A percentile compares a stretch with the other conserved stretches of the same genome.
These are phyloP conservation scores for Fraxinus baroniana DNA, from an alignment of 305 asterid genomes.

Conservation along the genomic window DNA sequence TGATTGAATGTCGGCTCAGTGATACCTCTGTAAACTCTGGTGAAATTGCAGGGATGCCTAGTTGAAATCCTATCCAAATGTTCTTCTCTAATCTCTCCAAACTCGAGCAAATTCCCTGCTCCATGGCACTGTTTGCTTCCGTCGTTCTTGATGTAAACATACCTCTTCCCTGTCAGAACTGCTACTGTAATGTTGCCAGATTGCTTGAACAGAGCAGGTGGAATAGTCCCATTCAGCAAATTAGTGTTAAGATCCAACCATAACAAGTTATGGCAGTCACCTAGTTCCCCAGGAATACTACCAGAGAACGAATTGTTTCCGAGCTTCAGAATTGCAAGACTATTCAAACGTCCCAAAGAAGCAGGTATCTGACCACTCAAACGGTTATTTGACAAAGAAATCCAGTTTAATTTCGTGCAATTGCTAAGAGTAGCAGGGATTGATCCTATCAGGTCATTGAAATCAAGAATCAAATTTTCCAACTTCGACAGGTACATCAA, in stretches of 20 bases:
- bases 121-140: slow-evolving; percentile 90
- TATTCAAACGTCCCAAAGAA: slow-evolving; percentile 47
- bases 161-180: slow-evolving; percentile 63
- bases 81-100: slow-evolving; percentile 72
- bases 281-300: slow-evolving; percentile 61
- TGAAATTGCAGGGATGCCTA: slow-evolving; percentile 76
- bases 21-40: slow-evolving; percentile 65
- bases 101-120: slow-evolving; percentile 89
- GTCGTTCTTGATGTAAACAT: slow-evolving; percentile 71
- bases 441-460: slow-evolving; percentile 55
- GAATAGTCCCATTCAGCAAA: slow-evolving; percentile 62
- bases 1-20: slow-evolving; percentile 76
- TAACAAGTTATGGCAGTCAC: slow-evolving; percentile 73
- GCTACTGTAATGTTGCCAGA: slow-evolving; percentile 77
- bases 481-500: slow-evolving; percentile 48
- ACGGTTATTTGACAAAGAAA: slow-evolving; percentile 59
- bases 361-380: slow-evolving; percentile 62
- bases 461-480: slow-evolving; percentile 65
- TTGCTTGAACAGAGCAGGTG: slow-evolving; percentile 67
- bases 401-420: slow-evolving; percentile 58
- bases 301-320: slow-evolving; percentile 61
- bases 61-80: slow-evolving; percentile 64
- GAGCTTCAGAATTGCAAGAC: slow-evolving; percentile 58
- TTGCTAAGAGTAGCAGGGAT: slow-evolving; percentile 67
- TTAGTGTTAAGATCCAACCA: slow-evolving; percentile 86